Percentiles rank a stretch among this genome's conserved stretches.
Conservation (phyloP, 2,329 filamentous ascomycete genomes). For the Penicillium sp. region DNA sequence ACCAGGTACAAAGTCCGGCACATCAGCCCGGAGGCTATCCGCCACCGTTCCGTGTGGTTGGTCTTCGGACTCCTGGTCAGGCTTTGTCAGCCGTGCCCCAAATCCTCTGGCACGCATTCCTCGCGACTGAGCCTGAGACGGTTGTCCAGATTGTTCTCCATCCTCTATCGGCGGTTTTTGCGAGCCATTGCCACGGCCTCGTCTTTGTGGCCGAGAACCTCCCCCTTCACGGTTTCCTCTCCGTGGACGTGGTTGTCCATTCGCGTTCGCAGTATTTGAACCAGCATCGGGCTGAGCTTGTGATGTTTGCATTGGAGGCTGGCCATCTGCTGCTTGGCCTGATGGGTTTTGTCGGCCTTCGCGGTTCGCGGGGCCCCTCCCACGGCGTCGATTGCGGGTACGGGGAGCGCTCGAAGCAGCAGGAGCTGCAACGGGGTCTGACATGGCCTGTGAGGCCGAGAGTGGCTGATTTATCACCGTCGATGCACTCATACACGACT, state of each 20-base stretch:
- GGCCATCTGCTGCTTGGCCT: constrained; percentile 7
- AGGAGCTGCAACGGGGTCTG: constrained; percentile 3
- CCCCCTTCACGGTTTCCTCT: constrained; percentile 28
- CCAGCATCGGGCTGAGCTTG: constrained; percentile 1
- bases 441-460: constrained; percentile 5
- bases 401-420: constrained; percentile 4
- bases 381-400: constrained; percentile 25
- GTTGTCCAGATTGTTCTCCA: constrained; percentile 15
- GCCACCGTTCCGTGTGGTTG: constrained; percentile 5
- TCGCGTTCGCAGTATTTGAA: constrained; percentile 5
- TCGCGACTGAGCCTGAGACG: constrained; percentile 13
- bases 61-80: constrained; percentile 20
- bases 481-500: constrained; percentile 8
- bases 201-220: constrained; percentile 16
- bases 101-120: constrained; percentile 38
- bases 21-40: constrained; percentile 36
- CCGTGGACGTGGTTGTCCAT: constrained; percentile 18
- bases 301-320: constrained; percentile 9
- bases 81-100: constrained; percentile 43
- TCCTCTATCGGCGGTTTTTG: constrained; percentile 17
- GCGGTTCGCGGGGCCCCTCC: constrained; percentile 29
- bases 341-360: constrained; percentile 21
- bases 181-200: constrained; percentile 19
- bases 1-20: constrained; percentile 45
- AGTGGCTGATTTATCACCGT: background rate